Evolutionary conservation across 305 asterid species (phyloP), one percentile per base, ranked within the genome.

Genomic region (Nicotiana rustica): DNA sequence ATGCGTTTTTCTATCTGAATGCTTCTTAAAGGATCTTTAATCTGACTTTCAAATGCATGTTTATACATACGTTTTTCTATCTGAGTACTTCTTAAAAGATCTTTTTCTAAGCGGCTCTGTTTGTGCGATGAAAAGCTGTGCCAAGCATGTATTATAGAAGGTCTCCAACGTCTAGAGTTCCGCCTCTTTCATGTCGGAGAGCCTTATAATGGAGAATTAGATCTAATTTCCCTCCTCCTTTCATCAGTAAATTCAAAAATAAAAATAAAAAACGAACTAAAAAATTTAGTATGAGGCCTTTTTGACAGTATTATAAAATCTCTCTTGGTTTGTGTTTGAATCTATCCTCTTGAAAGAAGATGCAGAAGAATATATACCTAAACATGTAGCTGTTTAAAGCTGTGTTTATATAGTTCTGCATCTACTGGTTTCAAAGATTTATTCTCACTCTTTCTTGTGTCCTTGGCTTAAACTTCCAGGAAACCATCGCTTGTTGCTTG

Each of bases 401-500:
- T 59, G 61, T 56, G 29, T 70, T 70, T 70, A 70, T 70, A 70
- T 70, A 18, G 3, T 41, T 44, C 13, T 19, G 18, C 78, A 19
- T 44, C 78, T 70, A 59, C 25, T 59, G 65, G 65, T 2, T 70
- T 73, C 79, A 49, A 73, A 25, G 21, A 25, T 73, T 13, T 61
- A 21, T 10, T n/a, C 25, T 75, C 56, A 15, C 78, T 66, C 10
- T 3, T 29, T 81, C 56, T 65, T 67, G 79, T 81, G 44, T 81
- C 49, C 66, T 18, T 71, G 67, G 68, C 77, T 55, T 67, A 67
- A 81, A 67, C 77, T 66, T 81, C 29, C 94, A 96, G 99, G 94
- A 93, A 83, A 73, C 96, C 95, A 69, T 94, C 97, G 18, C 88
- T 92, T 64, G 82, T 93, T 68, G 92, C 93, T 80, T 92, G 91